A percentile compares a stretch with the other conserved stretches of the same genome.
Conservation (phyloP, 1,284 basidiomycete genomes). For the Albatrellus sp. region DNA sequence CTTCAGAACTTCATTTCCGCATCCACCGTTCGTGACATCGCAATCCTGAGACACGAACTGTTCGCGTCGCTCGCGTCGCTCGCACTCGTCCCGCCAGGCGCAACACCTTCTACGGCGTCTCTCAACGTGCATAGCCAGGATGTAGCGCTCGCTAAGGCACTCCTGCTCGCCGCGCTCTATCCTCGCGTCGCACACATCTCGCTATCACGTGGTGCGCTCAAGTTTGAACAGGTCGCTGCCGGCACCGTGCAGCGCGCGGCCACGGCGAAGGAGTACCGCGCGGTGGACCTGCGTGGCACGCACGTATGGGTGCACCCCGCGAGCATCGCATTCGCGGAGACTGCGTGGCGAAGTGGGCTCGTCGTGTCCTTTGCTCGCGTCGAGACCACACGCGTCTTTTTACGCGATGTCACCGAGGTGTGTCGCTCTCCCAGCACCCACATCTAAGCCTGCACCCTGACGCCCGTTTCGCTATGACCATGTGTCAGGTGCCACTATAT, state of each 20-base stretch:
- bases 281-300: conserved; percentile 50
- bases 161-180: conserved; percentile 77
- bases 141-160: conserved; percentile 67
- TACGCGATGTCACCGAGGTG: conserved; percentile 85
- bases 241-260: conserved; percentile 77
- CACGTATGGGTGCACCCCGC: conserved; percentile 78
- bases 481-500: conserved; percentile 81
- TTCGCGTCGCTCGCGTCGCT: conserved; percentile 60
- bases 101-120: conserved; percentile 30
- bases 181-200: conserved; percentile 67
- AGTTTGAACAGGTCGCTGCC: conserved; percentile 73
- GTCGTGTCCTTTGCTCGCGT: conserved; percentile 77
- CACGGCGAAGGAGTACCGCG: conserved; percentile 69
- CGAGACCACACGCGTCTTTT: conserved; percentile 75
- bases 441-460: background rate
- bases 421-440: conserved; percentile 9
- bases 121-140: conserved; percentile 53
- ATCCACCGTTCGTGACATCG: conserved; percentile 72
- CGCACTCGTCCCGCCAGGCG: conserved; percentile 49
- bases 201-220: conserved; percentile 62
- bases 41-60: conserved; percentile 71
- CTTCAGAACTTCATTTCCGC: conserved; percentile 75
- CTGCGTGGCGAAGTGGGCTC: conserved; percentile 69
- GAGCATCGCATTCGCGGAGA: conserved; percentile 70
- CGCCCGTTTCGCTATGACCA: background rate